Percentiles rank a stretch among this genome's conserved stretches.
Conservation (phyloP, 345 rosid species). For the sweet orange (Citrus sinensis) region DNA sequence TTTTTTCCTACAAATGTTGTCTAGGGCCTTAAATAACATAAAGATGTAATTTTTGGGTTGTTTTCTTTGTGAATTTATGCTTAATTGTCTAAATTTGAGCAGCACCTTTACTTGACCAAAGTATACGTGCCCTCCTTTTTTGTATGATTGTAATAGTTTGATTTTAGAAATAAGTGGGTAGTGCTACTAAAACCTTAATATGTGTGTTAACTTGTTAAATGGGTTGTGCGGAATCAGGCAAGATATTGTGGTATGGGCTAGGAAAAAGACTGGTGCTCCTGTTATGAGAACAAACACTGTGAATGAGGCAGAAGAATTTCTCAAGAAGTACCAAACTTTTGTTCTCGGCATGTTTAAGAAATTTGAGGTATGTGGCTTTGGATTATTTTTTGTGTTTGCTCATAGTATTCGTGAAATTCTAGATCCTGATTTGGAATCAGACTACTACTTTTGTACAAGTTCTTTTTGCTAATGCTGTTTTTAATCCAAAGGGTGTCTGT, state of each 20-base stretch:
- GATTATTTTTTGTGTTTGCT: neutral
- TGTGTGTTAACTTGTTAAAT: slow-evolving; percentile 2
- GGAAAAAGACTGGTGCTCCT: slow-evolving; percentile 78
- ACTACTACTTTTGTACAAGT: neutral
- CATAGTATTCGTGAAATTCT: neutral
- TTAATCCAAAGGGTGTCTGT: neutral
- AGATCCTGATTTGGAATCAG: slow-evolving; percentile 1
- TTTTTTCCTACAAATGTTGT: neutral
- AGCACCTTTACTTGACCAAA: neutral
- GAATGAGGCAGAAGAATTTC: slow-evolving; percentile 57
- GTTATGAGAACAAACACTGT: slow-evolving; percentile 46
- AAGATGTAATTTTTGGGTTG: neutral
- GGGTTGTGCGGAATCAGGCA: slow-evolving; percentile 41
- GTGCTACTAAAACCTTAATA: neutral
- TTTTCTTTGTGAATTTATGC: neutral
- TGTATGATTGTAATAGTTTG: neutral
- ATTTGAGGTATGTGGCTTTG: slow-evolving; percentile 49
- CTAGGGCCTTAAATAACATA: neutral
- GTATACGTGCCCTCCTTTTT: neutral
- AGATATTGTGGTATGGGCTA: slow-evolving; percentile 76
- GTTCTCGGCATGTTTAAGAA: slow-evolving; percentile 62
- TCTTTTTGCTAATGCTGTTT: neutral
- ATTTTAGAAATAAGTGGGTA: neutral
- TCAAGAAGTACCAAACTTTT: slow-evolving; percentile 48
- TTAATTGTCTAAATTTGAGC: neutral